phyloP scores from a whole-genome alignment of 2,329 filamentous ascomycete genomes.

The Chaetomium globosum region DNA sequence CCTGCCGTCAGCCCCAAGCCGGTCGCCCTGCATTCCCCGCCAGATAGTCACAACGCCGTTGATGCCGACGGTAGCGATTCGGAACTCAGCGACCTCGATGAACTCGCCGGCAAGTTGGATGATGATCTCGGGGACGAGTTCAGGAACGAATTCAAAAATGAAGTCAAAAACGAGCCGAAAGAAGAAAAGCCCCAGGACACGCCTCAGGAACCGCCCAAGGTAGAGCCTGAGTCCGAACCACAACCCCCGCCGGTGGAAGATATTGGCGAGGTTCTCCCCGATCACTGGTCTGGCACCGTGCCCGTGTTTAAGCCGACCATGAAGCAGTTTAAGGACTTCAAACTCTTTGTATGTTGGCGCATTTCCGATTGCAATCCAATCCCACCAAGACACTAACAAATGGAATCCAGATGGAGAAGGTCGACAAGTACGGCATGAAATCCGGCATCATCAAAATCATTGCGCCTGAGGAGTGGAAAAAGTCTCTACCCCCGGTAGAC shows the following conservation, averaged over 20 bases:
- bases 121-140: slow-evolving; percentile 20
- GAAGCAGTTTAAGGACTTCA: slow-evolving; percentile 92
- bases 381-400: slow-evolving; percentile 37
- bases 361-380: slow-evolving; percentile 8
- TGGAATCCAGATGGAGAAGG: slow-evolving; percentile 66
- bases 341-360: slow-evolving; percentile 70
- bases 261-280: slow-evolving; percentile 77
- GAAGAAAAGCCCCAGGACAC: slow-evolving; percentile 17
- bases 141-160: slow-evolving; percentile 17
- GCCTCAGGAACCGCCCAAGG: neutral
- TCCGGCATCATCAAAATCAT: slow-evolving; percentile 96
- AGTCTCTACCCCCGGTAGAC: slow-evolving; percentile 74
- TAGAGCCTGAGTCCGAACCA: slow-evolving; percentile 3
- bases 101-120: slow-evolving; percentile 50
- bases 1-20: slow-evolving; percentile 46
- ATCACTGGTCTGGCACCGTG: slow-evolving; percentile 87
- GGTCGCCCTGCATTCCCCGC: slow-evolving; percentile 62
- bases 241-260: slow-evolving; percentile 49
- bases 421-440: slow-evolving; percentile 95
- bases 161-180: slow-evolving; percentile 24
- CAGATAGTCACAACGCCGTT: slow-evolving; percentile 63
- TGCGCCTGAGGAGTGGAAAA: slow-evolving; percentile 89
- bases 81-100: slow-evolving; percentile 67
- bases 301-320: slow-evolving; percentile 95
- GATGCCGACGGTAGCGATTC: slow-evolving; percentile 65